Evolutionary conservation across 257 asterid genomes (phyloP).

Genomic region (Verbascum thapsus): DNA sequence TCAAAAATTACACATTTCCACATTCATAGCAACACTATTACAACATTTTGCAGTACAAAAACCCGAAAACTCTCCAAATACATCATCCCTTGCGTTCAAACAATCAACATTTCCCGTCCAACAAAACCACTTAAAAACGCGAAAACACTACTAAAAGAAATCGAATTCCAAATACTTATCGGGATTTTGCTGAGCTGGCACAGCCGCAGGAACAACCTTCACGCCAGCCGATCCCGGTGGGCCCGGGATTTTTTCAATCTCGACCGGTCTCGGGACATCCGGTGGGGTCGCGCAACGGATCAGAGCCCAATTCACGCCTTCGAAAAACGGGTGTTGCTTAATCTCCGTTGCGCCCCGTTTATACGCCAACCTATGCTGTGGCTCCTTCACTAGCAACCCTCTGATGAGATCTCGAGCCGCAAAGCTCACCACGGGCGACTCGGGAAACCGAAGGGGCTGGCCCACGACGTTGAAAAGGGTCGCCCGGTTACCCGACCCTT

Average conservation of each 20-base stretch:
- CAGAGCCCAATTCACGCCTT: conserved; percentile 67
- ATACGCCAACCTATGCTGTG: conserved; percentile 55
- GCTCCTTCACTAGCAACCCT: conserved; percentile 62
- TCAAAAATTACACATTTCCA: too few relatives aligned
- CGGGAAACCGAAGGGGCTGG: conserved; percentile 60
- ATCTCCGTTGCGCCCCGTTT: conserved; percentile 61
- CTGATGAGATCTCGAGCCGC: conserved; percentile 57
- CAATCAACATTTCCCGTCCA: too few relatives aligned
- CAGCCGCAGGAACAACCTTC: conserved; percentile 43
- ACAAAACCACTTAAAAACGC: too few relatives aligned
- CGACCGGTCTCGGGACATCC: conserved; percentile 52
- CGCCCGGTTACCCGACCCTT: conserved; percentile 58
- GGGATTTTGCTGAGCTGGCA: conserved; percentile 37
- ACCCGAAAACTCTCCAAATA: too few relatives aligned
- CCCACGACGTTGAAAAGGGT: conserved; percentile 62
- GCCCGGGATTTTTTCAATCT: conserved; percentile 40
- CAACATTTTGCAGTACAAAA: too few relatives aligned
- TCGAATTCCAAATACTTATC: conserved; percentile 66
- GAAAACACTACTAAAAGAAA: conserved; percentile 50
- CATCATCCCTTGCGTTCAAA: too few relatives aligned
- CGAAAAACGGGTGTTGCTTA: conserved; percentile 64
- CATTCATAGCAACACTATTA: too few relatives aligned
- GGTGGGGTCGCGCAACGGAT: conserved; percentile 68
- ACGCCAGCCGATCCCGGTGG: conserved; percentile 38
- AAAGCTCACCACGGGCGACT: conserved; percentile 55